Percentiles rank a stretch among this genome's conserved stretches.
phyloP scores from a whole-genome alignment of 805 yeast species.

The Debaryomyces castellii region DNA sequence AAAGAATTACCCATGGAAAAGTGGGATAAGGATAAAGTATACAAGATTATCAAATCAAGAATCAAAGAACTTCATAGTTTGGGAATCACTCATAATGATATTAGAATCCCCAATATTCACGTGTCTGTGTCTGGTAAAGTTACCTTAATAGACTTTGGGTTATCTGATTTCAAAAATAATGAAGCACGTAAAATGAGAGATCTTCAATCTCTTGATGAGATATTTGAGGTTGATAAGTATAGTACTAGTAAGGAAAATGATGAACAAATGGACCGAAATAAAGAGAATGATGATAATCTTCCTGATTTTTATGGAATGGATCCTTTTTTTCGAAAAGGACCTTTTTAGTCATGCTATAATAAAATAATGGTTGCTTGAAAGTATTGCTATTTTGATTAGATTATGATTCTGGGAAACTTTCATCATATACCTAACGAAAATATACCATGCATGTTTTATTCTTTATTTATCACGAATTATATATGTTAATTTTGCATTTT shows the following conservation, averaged over 20 bases:
- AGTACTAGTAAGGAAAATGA: not conserved
- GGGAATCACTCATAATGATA: slow-evolving; percentile 5
- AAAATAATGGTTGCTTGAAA: too few relatives aligned
- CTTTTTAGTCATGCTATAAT: too few relatives aligned
- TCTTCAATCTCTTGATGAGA: slow-evolving; percentile 3
- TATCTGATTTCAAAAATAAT: slow-evolving; percentile 2
- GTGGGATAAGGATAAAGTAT: slow-evolving; percentile 2
- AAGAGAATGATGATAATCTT: not conserved
- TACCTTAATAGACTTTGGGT: slow-evolving; percentile 5
- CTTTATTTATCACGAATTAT: too few relatives aligned
- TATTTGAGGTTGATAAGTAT: not conserved
- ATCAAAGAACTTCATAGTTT: slow-evolving; percentile 4
- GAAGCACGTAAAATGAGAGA: slow-evolving; percentile 2
- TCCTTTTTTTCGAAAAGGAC: too few relatives aligned
- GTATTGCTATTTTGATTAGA: too few relatives aligned
- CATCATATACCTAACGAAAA: too few relatives aligned
- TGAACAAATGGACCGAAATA: not conserved
- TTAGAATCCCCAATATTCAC: slow-evolving; percentile 3
- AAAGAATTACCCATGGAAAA: slow-evolving; percentile 1
- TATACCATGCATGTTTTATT: too few relatives aligned
- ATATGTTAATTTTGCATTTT: too few relatives aligned
- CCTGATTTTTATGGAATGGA: not conserved
- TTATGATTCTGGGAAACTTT: too few relatives aligned
- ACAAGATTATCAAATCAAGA: slow-evolving; percentile 4
- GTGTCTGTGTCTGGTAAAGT: slow-evolving; percentile 2